Percentiles rank a stretch among this genome's conserved stretches.
Conservation (phyloP, 2,329 filamentous ascomycete species). For the Elsinoe ampelina region DNA sequence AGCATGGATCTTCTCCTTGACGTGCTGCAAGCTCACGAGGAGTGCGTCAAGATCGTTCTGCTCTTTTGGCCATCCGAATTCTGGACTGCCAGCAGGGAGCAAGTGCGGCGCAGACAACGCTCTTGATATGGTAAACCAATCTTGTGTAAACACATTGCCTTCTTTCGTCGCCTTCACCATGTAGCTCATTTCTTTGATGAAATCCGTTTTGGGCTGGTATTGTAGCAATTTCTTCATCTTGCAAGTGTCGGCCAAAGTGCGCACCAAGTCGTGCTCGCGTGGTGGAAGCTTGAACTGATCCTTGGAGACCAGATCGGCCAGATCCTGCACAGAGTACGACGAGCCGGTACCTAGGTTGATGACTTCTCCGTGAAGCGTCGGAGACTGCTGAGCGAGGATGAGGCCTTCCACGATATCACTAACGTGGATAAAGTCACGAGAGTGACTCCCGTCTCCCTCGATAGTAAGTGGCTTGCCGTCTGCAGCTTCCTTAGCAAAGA, state of each 20-base stretch:
- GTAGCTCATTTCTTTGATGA: background rate
- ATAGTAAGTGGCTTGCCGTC: background rate
- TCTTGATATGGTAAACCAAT: background rate
- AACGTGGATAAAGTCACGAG: background rate
- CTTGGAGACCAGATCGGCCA: background rate
- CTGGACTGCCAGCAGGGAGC: background rate
- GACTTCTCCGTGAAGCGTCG: background rate
- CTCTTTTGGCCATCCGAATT: background rate
- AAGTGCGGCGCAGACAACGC: background rate
- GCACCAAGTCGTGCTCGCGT: background rate
- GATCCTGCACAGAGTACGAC: background rate
- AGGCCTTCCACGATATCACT: background rate
- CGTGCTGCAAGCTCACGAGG: background rate
- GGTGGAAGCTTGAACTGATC: background rate
- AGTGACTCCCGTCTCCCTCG: background rate
- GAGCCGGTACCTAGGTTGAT: background rate
- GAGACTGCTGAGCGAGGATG: background rate
- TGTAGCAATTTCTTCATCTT: background rate
- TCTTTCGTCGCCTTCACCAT: background rate
- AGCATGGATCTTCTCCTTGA: background rate
- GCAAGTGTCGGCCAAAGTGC: background rate
- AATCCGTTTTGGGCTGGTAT: background rate
- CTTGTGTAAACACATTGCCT: background rate
- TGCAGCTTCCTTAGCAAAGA: conserved; percentile 1
- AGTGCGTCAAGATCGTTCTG: background rate